Conservation (phyloP, 305 asterid genomes). For the Lippia alba region DNA sequence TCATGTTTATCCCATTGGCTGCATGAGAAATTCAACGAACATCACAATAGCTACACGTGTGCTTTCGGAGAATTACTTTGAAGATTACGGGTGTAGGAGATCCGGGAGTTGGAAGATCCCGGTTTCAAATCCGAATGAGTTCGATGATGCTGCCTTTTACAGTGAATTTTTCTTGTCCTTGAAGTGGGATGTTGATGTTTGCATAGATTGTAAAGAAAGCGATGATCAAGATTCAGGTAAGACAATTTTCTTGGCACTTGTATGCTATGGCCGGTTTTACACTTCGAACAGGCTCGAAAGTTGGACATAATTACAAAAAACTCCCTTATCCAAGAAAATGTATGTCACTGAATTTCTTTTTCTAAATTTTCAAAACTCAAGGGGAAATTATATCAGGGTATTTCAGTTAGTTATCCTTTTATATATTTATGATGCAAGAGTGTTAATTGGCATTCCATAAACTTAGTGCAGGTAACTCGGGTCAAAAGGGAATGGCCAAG, state of each 20-base stretch:
- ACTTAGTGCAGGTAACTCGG: slow-evolving; percentile 3
- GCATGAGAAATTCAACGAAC: slow-evolving; percentile 38
- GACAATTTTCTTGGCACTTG: not conserved
- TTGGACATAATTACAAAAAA: no score
- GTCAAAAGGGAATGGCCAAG: slow-evolving; percentile 11
- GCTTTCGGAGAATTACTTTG: not conserved
- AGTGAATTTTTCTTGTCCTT: slow-evolving; percentile 13
- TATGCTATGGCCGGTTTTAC: no score
- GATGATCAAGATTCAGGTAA: slow-evolving; percentile 14
- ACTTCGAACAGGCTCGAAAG: no score
- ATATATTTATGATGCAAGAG: no score
- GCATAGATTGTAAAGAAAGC: slow-evolving; percentile 28
- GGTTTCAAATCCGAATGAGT: slow-evolving; percentile 1
- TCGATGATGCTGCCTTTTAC: not conserved
- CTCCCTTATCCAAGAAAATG: no score
- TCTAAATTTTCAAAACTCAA: no score
- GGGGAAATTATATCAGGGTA: no score
- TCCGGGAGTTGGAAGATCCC: slow-evolving; percentile 29
- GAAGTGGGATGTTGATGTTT: slow-evolving; percentile 34
- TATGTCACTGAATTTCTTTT: no score
- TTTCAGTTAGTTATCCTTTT: no score
- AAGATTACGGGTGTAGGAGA: slow-evolving; percentile 18
- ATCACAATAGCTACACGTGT: slow-evolving; percentile 23
- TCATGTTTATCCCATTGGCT: slow-evolving; percentile 1
- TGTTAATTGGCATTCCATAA: not conserved